Percentiles rank a stretch among this genome's conserved stretches.
phyloP scores from a whole-genome alignment of 2,329 filamentous ascomycete genomes.

The Aspergillus niger region DNA sequence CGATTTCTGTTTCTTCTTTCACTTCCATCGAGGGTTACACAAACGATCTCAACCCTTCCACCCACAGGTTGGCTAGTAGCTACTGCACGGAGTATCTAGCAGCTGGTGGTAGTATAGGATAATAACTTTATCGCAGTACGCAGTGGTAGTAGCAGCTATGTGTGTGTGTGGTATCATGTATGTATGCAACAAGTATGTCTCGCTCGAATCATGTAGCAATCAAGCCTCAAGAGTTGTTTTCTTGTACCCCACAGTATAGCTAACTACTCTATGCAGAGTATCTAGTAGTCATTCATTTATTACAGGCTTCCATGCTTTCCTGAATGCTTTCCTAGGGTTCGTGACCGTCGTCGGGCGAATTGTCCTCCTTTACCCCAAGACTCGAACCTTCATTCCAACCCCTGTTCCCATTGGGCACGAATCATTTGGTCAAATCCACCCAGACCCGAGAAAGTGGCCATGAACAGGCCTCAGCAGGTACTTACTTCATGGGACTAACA shows the following conservation, averaged over 20 bases:
- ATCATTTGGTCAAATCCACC: constrained; percentile 10
- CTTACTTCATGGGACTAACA: neutral
- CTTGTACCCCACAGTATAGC: neutral
- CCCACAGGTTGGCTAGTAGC: no score
- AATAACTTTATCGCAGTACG: no score
- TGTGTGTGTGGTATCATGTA: no score
- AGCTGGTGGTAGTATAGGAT: no score
- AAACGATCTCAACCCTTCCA: neutral
- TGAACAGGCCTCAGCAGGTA: constrained; percentile 1
- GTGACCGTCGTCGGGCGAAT: constrained; percentile 2
- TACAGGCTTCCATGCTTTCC: neutral
- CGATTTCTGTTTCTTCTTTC: neutral
- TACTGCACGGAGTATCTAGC: no score
- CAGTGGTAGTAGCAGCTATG: no score
- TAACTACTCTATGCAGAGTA: no score
- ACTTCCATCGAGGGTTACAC: neutral
- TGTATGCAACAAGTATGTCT: no score
- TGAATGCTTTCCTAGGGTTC: neutral
- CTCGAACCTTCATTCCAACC: constrained; percentile 8
- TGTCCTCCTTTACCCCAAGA: neutral
- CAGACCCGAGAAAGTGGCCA: constrained; percentile 6
- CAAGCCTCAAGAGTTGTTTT: neutral
- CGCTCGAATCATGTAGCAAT: no score
- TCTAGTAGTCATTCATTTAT: neutral
- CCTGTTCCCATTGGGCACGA: constrained; percentile 19